Percentiles rank a stretch among this genome's conserved stretches.
phyloP scores from a whole-genome alignment of 257 asterid species.

The Lycium barbarum region DNA sequence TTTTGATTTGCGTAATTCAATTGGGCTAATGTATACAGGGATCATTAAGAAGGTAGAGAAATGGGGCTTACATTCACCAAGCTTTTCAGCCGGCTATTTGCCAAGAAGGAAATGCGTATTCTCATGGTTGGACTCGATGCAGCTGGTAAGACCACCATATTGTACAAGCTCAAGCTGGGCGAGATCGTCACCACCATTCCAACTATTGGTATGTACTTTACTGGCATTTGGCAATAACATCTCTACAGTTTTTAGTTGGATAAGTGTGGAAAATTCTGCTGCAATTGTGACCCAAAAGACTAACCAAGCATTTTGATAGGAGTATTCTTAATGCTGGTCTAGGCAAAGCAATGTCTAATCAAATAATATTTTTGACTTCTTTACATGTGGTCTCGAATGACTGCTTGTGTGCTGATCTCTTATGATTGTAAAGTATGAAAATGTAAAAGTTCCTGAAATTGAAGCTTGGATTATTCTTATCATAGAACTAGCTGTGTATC shows the following conservation, averaged over 20 bases:
- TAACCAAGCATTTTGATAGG: not conserved
- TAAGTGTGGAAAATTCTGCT: not conserved
- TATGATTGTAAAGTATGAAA: not conserved
- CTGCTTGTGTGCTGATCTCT: not conserved
- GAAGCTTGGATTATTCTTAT: not conserved
- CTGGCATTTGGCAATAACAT: not conserved
- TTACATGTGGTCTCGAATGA: not conserved
- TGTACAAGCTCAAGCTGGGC: constrained; percentile 30
- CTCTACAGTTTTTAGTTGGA: not conserved
- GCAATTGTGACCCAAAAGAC: not conserved
- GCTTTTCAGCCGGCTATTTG: constrained; percentile 28
- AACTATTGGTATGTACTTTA: constrained; percentile 27
- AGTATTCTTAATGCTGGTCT: not conserved
- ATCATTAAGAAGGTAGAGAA: constrained; percentile 25
- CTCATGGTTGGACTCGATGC: constrained; percentile 31
- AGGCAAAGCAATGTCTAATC: not conserved
- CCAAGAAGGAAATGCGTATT: constrained; percentile 30
- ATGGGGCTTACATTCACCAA: constrained; percentile 28
- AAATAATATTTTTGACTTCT: constrained; percentile 4
- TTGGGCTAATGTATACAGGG: not conserved
- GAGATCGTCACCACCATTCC: constrained; percentile 30
- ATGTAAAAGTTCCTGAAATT: not conserved
- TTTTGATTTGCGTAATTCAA: not conserved
- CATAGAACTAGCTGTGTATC: not conserved
- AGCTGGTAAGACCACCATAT: constrained; percentile 32